These are phyloP conservation scores for Hemisphaericaspora xylanilytica DNA, from an alignment of 1,139 yeast genomes.

Conservation along the genomic window DNA sequence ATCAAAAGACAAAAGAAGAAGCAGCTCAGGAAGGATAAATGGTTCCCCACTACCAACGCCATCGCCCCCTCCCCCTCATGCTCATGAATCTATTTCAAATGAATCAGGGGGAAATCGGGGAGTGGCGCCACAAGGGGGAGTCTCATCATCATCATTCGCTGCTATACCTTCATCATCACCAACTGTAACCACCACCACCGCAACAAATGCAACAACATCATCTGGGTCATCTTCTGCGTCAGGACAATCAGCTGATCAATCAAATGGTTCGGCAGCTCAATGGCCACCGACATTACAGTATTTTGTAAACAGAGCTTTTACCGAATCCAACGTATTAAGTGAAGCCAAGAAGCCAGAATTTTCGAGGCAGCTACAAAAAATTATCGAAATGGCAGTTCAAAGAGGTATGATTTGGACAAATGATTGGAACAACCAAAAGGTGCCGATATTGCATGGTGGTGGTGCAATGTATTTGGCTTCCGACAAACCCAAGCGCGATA, in stretches of 20 bases:
- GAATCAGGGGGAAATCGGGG: not conserved
- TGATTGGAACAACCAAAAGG: conserved; percentile 57
- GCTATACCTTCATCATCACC: not conserved
- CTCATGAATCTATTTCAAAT: not conserved
- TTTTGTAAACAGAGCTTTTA: conserved; percentile 31
- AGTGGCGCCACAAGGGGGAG: not conserved
- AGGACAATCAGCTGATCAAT: not conserved
- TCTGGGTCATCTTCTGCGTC: not conserved
- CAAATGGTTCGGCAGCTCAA: not conserved
- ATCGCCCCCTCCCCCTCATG: not conserved
- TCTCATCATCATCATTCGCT: not conserved
- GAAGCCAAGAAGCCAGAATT: conserved; percentile 22
- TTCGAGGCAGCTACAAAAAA: conserved; percentile 27
- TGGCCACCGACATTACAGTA: conserved; percentile 37
- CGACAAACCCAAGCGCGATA: not conserved
- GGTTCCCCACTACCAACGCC: not conserved
- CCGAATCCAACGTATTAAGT: conserved; percentile 19
- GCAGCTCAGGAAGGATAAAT: not conserved
- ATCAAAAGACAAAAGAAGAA: not conserved
- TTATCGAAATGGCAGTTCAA: conserved; percentile 44
- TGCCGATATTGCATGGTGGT: conserved; percentile 48
- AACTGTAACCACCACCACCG: conserved; percentile 4
- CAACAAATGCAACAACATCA: not conserved
- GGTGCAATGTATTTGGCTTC: conserved; percentile 5
- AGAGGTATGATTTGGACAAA: conserved; percentile 48